Conservation (phyloP, 208 protist species). For the Acanthamoeba royreba region DNA sequence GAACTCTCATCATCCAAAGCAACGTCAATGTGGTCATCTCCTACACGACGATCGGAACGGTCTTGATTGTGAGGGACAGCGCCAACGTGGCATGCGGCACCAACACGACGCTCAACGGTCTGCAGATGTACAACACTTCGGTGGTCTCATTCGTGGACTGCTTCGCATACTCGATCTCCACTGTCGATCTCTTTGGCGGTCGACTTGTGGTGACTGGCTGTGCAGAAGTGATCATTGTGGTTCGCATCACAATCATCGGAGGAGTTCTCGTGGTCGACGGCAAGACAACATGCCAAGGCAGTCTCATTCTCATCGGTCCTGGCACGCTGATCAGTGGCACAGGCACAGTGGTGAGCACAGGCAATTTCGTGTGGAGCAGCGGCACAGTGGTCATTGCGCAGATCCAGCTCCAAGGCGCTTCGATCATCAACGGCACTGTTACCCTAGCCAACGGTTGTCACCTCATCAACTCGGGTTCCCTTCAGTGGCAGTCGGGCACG, state of each 20-base stretch:
- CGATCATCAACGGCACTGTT: neutral
- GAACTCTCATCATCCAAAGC: neutral
- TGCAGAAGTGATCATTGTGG: neutral
- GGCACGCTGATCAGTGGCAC: neutral
- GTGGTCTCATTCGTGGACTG: constrained; percentile 2
- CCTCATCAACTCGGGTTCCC: neutral
- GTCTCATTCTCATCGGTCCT: neutral
- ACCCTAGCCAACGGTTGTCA: neutral
- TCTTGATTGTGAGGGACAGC: neutral
- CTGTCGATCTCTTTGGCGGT: neutral
- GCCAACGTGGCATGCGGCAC: neutral
- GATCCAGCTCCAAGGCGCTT: neutral
- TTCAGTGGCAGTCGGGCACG: neutral
- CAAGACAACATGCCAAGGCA: neutral
- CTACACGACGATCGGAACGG: too few species aligned
- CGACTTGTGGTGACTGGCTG: neutral
- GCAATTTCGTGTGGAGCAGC: neutral
- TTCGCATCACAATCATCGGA: neutral
- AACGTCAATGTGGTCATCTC: neutral
- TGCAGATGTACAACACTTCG: neutral
- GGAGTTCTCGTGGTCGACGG: neutral
- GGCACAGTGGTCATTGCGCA: neutral
- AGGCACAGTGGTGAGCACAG: neutral
- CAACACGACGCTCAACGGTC: neutral
- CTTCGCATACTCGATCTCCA: neutral